phyloP scores from a whole-genome alignment of 345 rosid genomes.

The Gossypioides kirkii region DNA sequence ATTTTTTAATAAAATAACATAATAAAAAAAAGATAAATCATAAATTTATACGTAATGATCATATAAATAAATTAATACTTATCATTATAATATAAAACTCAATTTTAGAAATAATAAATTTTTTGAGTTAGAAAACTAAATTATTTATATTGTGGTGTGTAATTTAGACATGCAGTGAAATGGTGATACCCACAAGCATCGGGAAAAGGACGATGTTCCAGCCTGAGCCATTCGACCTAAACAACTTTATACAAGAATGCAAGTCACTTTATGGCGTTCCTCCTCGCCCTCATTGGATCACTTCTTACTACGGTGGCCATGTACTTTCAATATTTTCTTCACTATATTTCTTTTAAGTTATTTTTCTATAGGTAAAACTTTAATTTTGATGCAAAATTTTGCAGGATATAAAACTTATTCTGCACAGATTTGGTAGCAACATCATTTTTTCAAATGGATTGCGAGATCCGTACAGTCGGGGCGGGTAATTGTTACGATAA shows the following conservation, averaged over 20 bases:
- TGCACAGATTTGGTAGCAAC: slow-evolving; percentile 37
- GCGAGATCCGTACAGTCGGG: slow-evolving; percentile 42
- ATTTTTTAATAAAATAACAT: no score
- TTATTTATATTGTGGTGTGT: neutral
- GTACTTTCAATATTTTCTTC: slow-evolving; percentile 14
- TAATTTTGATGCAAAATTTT: neutral
- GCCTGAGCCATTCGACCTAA: slow-evolving; percentile 21
- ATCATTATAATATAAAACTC: no score
- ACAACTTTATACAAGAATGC: slow-evolving; percentile 9
- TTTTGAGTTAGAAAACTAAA: no score
- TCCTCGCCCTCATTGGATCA: slow-evolving; percentile 55
- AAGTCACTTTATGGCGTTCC: slow-evolving; percentile 15
- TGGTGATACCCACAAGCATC: slow-evolving; percentile 41
- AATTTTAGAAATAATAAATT: no score
- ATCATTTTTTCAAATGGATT: slow-evolving; percentile 44
- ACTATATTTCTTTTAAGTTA: neutral
- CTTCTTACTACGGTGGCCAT: slow-evolving; percentile 49
- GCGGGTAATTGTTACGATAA: slow-evolving; percentile 26
- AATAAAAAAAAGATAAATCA: no score
- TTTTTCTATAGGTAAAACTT: no score
- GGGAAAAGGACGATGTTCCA: slow-evolving; percentile 38
- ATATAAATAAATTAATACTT: no score
- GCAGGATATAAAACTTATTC: slow-evolving; percentile 37
- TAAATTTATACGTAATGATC: no score
- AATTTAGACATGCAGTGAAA: slow-evolving; percentile 42